Evolutionary conservation across 2,329 filamentous ascomycete genomes (phyloP), one percentile per base, ranked within the genome.

Genomic region (Cytospora schulzeri): DNA sequence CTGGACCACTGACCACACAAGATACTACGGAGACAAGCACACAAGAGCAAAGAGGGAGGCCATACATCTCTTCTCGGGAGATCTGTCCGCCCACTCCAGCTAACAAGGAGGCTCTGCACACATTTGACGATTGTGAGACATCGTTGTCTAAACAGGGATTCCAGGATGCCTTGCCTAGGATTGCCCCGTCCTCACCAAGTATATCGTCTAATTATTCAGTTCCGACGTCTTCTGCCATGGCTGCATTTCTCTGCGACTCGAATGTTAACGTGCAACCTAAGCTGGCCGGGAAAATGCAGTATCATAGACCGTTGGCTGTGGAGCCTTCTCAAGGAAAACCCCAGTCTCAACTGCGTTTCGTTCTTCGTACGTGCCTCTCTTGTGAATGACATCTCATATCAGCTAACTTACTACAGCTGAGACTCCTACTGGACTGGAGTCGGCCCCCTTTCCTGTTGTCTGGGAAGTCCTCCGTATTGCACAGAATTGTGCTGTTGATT

Each of bases 401-500:
- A 19, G 33, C 56, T 68, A 22, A 69, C 63, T 29, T 17, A 1
- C 14, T 8, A 6, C 64, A 80, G 79, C 79, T 0, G 71, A 69
- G 19, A 76, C 80, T 9, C 80, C 81, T 0, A 58, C 66, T 0
- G 76, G 75, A 60, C 72, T 84, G 4, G 75, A 77, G 3, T 59
- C 74, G 0, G 83, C 81, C 0, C 82, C 84, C 0, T 73, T 86
- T 3, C 77, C 78, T 2, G 75, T 86, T 6, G 69, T 79, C 4
- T 87, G 84, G 84, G 84, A 87, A 63, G 70, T 84, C 0, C 78
- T 79, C 0, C 78, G 84, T 14, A 77, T 81, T 22, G 79, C 80
- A 0, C 68, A 80, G 0, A 75, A 82, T 50, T 85, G 83, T 64
- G 71, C 71, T 0, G 75, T 84, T 2, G 73, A 80, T 31, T 69